Evolutionary conservation across 805 yeast genomes (phyloP).

Genomic region (Teunomyces aglyptinius): DNA sequence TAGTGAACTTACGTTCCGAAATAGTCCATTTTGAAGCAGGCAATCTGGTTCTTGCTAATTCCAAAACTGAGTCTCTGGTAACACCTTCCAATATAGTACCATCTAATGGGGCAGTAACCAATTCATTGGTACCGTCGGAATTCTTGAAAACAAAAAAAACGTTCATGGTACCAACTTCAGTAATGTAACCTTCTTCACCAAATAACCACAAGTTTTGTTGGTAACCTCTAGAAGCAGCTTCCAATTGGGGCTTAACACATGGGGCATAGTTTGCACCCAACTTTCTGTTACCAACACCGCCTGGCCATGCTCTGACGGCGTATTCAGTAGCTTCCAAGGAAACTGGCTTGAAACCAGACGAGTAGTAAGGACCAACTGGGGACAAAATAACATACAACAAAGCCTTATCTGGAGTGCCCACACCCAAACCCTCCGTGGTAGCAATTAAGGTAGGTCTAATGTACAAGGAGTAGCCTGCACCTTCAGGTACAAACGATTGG

Average conservation of each 20-base stretch:
- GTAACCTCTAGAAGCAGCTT: constrained; percentile 89
- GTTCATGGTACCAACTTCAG: constrained; percentile 99
- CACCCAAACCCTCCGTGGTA: constrained; percentile 86
- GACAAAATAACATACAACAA: constrained; percentile 83
- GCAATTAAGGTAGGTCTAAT: constrained; percentile 95
- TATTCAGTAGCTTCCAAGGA: constrained; percentile 91
- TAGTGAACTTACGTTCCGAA: constrained; percentile 80
- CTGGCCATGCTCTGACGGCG: constrained; percentile 99
- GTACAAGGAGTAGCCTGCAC: constrained; percentile 87
- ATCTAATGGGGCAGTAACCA: constrained; percentile 94
- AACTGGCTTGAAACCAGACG: constrained; percentile 95
- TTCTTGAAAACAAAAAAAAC: constrained; percentile 83
- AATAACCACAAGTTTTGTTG: constrained; percentile 97
- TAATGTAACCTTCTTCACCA: constrained; percentile 79
- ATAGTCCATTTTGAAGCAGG: constrained; percentile 77
- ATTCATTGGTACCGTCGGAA: constrained; percentile 82
- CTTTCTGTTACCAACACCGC: constrained; percentile 95
- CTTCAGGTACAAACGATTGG: constrained; percentile 74
- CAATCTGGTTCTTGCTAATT: constrained; percentile 73
- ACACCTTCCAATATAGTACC: constrained; percentile 98
- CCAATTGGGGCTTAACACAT: constrained; percentile 83
- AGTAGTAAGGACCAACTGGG: constrained; percentile 96
- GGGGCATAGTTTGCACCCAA: constrained; percentile 98
- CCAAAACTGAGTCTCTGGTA: constrained; percentile 84
- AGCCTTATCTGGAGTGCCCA: constrained; percentile 77